These are phyloP conservation scores for Aspergillus novoparasiticus DNA, from an alignment of 2,329 filamentous ascomycete species.

Conservation along the genomic window DNA sequence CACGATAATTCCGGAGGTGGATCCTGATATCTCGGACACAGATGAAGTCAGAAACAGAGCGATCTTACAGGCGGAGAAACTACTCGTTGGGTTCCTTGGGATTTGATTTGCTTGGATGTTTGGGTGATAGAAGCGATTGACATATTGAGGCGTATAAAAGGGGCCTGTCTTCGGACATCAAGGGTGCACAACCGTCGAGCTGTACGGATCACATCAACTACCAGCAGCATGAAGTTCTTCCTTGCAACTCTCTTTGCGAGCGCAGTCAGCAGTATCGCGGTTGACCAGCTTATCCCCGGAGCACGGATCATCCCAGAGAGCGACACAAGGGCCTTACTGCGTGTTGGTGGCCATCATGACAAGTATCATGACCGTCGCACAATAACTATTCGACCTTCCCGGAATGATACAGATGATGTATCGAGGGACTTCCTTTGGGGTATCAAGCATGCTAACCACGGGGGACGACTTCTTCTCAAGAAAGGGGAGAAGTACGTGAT, in stretches of 20 bases:
- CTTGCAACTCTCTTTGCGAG: conserved; percentile 25
- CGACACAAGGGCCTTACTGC: conserved; percentile 21
- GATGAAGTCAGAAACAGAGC: conserved; percentile 1
- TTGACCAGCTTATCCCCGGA: conserved; percentile 25
- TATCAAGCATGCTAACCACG: conserved; percentile 59
- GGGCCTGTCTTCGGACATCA: not conserved
- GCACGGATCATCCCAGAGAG: conserved; percentile 28
- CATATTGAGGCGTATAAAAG: conserved; percentile 5
- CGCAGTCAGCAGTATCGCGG: conserved; percentile 21
- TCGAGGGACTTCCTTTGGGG: conserved; percentile 58
- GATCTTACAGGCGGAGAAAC: conserved; percentile 32
- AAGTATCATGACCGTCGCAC: conserved; percentile 43
- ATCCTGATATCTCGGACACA: not conserved
- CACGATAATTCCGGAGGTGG: not conserved
- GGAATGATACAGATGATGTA: conserved; percentile 58
- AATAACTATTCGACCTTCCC: conserved; percentile 56
- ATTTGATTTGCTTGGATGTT: not conserved
- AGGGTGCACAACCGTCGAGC: not conserved
- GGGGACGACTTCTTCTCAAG: conserved; percentile 59
- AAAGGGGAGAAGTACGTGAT: conserved; percentile 60
- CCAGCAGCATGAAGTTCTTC: conserved; percentile 28
- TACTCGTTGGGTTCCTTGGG: not conserved
- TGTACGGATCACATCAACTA: not conserved
- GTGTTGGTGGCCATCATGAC: conserved; percentile 27
- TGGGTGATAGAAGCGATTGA: not conserved